Base-by-base conservation (phyloP, 805 yeast genomes). In the Debaryomyces maramus region DNA sequence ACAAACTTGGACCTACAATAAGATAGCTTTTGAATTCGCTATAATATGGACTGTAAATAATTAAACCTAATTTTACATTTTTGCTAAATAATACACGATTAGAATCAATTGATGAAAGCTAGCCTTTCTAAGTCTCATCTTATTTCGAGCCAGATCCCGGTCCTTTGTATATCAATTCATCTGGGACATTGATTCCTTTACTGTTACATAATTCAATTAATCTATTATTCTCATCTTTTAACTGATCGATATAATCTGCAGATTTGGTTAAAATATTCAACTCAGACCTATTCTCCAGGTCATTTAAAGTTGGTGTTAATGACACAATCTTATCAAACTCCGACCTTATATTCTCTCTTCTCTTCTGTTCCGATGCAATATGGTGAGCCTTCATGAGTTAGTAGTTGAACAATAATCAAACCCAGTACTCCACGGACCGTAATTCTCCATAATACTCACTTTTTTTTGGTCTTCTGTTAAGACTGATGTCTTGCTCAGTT, bases 321-420 rank as follows among this genome's bases (percentile, higher is more conserved):
- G 74, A 70, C 0, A 89, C 90, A 16, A 90, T 70, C 40, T 75
- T 76, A 51, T 86, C 95, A 54, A 88, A 90, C 7, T 88, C 90
- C 7, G 81, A 77, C 32, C 97, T 70, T 16, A 91, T 88, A 30
- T 90, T 88, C 48, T 83, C 88, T 45, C 98, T 71, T 52, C 98
- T 72, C 54, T 85, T 85, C 58, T 88, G 90, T 57, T 90, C 98
- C 0, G 90, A 83, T 4, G 86, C 86, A 6, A 87, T 85, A 53
- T 86, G 95, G 49, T 83, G 86, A 4, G 82, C 83, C 80, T 82
- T 31, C 7, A 31, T 3, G 24, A 19, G 50, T 51, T 48, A 48
- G 56, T 51, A 39, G 28, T 15, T 3, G 6, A 7, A 24, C 11
- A 24, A 24, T 24, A 24, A 21, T 21, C 13, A 24, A 2, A 6